Conservation (phyloP, 2,329 filamentous ascomycete species). For the Hypoxylon sp. region DNA sequence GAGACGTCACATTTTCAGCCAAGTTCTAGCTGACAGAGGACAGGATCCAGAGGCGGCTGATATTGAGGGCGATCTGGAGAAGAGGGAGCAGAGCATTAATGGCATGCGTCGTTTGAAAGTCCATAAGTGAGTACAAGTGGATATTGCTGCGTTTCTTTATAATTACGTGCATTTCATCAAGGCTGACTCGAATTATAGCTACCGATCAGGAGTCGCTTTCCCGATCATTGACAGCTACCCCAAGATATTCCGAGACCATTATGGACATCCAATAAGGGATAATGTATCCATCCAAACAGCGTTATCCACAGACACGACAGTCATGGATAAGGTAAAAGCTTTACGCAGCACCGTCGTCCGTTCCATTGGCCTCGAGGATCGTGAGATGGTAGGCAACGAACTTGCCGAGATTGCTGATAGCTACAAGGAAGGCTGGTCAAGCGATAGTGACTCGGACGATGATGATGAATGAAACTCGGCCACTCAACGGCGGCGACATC, state of each 20-base stretch:
- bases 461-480: conserved; percentile 54
- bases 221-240: conserved; percentile 90
- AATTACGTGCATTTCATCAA: neutral
- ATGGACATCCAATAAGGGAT: conserved; percentile 55
- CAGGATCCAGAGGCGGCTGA: conserved; percentile 48
- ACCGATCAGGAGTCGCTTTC: conserved; percentile 72
- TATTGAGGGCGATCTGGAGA: conserved; percentile 49
- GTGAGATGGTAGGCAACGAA: conserved; percentile 86
- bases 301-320: conserved; percentile 80
- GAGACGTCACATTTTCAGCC: conserved; percentile 61
- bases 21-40: conserved; percentile 57
- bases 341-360: conserved; percentile 76
- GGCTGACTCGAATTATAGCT: conserved; percentile 57
- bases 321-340: conserved; percentile 77
- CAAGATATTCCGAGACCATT: conserved; percentile 72
- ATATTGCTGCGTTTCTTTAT: neutral
- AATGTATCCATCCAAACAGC: conserved; percentile 68
- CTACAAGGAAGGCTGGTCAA: conserved; percentile 90
- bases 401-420: conserved; percentile 87
- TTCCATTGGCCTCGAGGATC: conserved; percentile 79
- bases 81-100: conserved; percentile 25
- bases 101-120: conserved; percentile 50
- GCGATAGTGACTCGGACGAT: conserved; percentile 79
- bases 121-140: conserved; percentile 50
- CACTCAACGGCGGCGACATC: neutral